Conservation (phyloP, 1,284 basidiomycete genomes). For the Pholiota adiposa region DNA sequence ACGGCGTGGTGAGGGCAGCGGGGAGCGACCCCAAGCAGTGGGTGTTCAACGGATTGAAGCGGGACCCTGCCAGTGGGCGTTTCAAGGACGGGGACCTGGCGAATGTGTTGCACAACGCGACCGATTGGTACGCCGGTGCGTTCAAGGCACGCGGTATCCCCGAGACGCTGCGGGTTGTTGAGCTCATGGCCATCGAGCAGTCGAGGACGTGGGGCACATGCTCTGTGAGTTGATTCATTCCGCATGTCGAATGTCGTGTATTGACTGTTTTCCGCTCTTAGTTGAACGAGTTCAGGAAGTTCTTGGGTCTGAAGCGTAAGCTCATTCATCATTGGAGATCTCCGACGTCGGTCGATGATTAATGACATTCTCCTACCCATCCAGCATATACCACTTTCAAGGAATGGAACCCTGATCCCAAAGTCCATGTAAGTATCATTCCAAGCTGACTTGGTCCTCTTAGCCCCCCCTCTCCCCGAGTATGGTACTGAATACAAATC, state of each 20-base stretch:
- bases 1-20: slow-evolving; percentile 28
- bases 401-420: slow-evolving; percentile 79
- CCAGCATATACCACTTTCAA: slow-evolving; percentile 64
- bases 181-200: slow-evolving; percentile 75
- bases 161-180: slow-evolving; percentile 67
- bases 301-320: slow-evolving; percentile 48
- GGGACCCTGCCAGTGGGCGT: slow-evolving; percentile 48
- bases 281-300: slow-evolving; percentile 58
- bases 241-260: background rate
- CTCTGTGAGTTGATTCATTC: slow-evolving; percentile 49
- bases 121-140: slow-evolving; percentile 66
- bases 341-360: too few species aligned
- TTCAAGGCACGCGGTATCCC: slow-evolving; percentile 81
- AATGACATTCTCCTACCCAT: slow-evolving; percentile 5
- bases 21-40: slow-evolving; percentile 48
- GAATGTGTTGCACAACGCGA: slow-evolving; percentile 66
- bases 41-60: slow-evolving; percentile 54
- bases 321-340: background rate
- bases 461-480: background rate
- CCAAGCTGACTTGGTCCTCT: background rate
- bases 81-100: slow-evolving; percentile 78
- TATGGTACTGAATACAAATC: background rate
- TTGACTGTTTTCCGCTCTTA: slow-evolving; percentile 17
- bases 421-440: slow-evolving; percentile 55
- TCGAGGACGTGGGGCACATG: slow-evolving; percentile 76